Conservation (phyloP, 768 basidiomycete species). For the Macrolepiota dolichaula region DNA sequence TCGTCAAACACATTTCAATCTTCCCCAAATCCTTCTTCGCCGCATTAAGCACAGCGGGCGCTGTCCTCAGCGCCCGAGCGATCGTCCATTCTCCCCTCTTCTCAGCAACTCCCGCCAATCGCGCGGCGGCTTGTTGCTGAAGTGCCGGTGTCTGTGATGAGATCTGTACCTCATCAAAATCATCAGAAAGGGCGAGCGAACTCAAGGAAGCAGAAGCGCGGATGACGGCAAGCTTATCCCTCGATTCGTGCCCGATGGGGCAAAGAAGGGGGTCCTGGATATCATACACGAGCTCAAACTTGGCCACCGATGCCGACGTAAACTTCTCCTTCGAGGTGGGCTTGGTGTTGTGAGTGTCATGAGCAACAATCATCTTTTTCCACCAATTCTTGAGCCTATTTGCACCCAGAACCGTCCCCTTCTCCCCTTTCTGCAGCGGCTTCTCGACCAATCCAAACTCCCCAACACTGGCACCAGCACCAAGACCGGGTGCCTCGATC, state of each 20-base stretch:
- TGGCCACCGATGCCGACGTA: conserved; percentile 9
- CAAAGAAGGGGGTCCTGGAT: conserved; percentile 34
- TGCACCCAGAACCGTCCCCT: conserved; percentile 30
- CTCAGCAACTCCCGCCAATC: conserved; percentile 4
- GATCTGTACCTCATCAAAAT: not conserved
- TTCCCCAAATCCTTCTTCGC: conserved; percentile 54
- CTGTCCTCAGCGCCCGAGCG: conserved; percentile 37
- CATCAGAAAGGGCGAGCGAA: conserved; percentile 3
- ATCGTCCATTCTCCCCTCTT: conserved; percentile 30
- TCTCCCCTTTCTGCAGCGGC: conserved; percentile 18
- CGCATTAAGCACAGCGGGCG: conserved; percentile 46
- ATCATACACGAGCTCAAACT: conserved; percentile 36
- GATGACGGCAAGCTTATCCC: conserved; percentile 14
- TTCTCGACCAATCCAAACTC: conserved; percentile 13
- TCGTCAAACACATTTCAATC: conserved; percentile 31
- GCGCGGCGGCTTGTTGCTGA: not conserved
- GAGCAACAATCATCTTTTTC: conserved; percentile 50
- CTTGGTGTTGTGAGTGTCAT: conserved; percentile 15
- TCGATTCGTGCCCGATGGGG: conserved; percentile 37
- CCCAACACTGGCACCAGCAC: not conserved
- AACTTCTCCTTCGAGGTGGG: conserved; percentile 4
- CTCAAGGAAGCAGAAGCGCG: not conserved
- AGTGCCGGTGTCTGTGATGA: not conserved
- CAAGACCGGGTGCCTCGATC: conserved; percentile 19
- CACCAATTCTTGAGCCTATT: conserved; percentile 62